Conservation (phyloP, 2,329 filamentous ascomycete genomes). For the Epichloe sibirici region DNA sequence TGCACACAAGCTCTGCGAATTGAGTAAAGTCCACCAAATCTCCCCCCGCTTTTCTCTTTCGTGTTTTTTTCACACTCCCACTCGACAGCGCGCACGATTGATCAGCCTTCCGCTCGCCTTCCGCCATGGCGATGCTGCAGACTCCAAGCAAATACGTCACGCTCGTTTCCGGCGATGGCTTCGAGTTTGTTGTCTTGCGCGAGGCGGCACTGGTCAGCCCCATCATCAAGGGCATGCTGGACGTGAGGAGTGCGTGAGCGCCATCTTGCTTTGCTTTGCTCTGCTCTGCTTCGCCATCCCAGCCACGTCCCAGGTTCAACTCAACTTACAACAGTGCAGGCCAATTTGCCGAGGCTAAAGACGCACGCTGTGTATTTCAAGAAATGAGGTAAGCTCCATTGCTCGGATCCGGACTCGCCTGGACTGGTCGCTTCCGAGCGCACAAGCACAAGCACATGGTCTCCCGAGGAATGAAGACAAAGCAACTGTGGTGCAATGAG, state of each 20-base stretch:
- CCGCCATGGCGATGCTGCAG: constrained; percentile 13
- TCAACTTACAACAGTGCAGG: constrained; percentile 26
- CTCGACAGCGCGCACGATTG: not conserved
- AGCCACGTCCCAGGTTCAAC: not conserved
- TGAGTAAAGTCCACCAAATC: not conserved
- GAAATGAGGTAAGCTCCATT: constrained; percentile 57
- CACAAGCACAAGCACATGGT: not conserved
- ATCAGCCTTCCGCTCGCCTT: not conserved
- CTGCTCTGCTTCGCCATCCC: not conserved
- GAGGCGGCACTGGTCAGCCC: constrained; percentile 59
- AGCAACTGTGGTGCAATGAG: constrained; percentile 27
- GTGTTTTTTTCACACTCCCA: too few relatives aligned
- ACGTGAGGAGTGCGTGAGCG: constrained; percentile 44
- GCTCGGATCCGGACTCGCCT: not conserved
- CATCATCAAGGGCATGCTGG: constrained; percentile 63
- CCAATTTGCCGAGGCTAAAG: constrained; percentile 52
- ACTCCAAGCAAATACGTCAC: constrained; percentile 57
- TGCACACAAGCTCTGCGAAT: not conserved
- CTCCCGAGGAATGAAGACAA: constrained; percentile 21
- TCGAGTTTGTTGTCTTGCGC: constrained; percentile 63
- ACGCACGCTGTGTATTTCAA: constrained; percentile 53
- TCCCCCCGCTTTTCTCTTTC: not conserved
- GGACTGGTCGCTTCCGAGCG: not conserved
- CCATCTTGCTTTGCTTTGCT: not conserved
- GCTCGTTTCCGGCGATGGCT: constrained; percentile 62